These are phyloP conservation scores for Psilocybe tampanensis DNA, from an alignment of 768 basidiomycete genomes.

Conservation along the genomic window DNA sequence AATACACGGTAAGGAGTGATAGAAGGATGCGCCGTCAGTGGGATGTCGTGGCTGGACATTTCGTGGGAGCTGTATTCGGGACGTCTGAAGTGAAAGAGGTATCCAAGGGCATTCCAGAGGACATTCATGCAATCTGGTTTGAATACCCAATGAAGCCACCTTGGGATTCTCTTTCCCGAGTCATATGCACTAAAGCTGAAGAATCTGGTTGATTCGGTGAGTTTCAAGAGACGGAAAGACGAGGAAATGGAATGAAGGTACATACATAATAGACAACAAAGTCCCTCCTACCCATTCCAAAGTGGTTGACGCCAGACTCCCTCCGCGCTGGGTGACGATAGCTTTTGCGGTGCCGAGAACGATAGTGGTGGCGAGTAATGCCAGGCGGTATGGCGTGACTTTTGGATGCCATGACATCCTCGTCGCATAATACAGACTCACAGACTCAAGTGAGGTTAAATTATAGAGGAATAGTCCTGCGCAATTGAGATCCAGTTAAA, in stretches of 20 bases:
- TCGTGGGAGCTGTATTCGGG: background rate
- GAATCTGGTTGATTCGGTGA: background rate
- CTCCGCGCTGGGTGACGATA: background rate
- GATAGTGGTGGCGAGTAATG: background rate
- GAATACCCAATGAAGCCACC: background rate
- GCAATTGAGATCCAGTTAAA: too few species aligned
- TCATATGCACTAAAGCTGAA: background rate
- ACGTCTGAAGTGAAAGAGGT: background rate
- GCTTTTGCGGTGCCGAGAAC: background rate
- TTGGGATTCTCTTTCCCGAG: background rate
- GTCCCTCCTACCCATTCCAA: constrained; percentile 3
- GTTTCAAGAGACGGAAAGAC: background rate
- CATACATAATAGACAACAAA: background rate
- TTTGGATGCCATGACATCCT: background rate
- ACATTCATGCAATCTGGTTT: constrained; percentile 5
- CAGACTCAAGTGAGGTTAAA: too few species aligned
- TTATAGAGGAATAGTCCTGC: too few species aligned
- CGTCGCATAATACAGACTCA: background rate
- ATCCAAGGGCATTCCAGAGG: background rate
- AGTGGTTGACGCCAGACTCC: background rate
- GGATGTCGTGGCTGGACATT: background rate
- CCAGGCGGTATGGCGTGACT: background rate
- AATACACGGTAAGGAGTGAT: background rate
- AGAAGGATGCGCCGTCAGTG: background rate
- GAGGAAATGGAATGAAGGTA: background rate